Base-by-base conservation (phyloP, 345 rosid species). In the Hypericum perforatum region DNA sequence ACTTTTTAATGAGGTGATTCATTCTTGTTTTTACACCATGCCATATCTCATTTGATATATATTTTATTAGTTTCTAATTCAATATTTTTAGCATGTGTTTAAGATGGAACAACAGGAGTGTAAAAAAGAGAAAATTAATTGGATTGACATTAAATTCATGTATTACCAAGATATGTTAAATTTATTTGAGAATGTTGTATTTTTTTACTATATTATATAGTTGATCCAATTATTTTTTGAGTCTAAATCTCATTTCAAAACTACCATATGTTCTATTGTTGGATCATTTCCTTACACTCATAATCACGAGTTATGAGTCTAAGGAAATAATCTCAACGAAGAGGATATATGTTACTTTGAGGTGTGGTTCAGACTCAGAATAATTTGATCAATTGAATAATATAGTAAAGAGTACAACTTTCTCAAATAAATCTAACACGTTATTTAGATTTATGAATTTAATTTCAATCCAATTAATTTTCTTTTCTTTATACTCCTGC, bases 41-140 rank as follows among this genome's bases (percentile, higher is more conserved):
- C 16, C 15, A 41, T 16, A 55, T 45, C 42, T 41, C 16, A n/a
- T n/a, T 46, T 45, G 9, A 6, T 5, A 36, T 32, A 41, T 61
- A 7, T 13, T 46, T 2, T 10, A 56, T 53, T 46, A 41, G 39
- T 51, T 65, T 61, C 10, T 52, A 22, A 1, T 9, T 49, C 44
- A 7, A 46, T 62, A 52, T 39, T 11, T 71, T 74, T 73, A 92
- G 98, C 98, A 92, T 68, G 96, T 92, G 39, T 92, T 92, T 73
- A 92, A 88, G 86, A 87, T 88, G 98, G 98, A 92, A 73, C 98
- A 92, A 65, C 96, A 85, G 57, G 98, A 92, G 69, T 92, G 88
- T 54, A 74, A 72, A 73, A 92, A 78, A 75, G 98, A 92, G 78
- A 86, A 81, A 75, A 92, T 92, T 61, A 77, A 88, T 54, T 92